Evolutionary conservation across 1,139 yeast species (phyloP), one percentile per base, ranked within the genome.

Genomic region (Sugiyamaella paludigena): DNA sequence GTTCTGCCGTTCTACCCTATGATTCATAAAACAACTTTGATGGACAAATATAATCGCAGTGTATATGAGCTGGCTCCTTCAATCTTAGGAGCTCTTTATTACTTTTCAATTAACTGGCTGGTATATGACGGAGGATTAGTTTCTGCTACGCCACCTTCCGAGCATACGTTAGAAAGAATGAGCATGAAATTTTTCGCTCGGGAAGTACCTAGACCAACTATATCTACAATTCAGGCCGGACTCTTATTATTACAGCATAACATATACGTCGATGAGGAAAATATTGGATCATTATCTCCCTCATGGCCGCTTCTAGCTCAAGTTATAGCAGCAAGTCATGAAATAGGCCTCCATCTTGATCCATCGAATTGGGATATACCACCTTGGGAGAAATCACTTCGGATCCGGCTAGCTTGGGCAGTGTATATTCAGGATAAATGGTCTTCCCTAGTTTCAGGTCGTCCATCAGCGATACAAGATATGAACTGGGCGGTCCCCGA

Each of bases 401-500:
- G 63, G 19, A 58, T 53, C 36, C 52, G 63, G 4, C 41, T 59
- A 2, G 63, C 61, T 1, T 63, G 67, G 66, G 63, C 64, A 7
- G 48, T 63, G 13, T 64, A 51, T 51, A 55, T 64, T 19, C 67
- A 64, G 37, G 67, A 64, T 36, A 64, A 64, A 43, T 64, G 67
- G 67, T 50, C 59, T 30, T 60, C 67, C 2, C 45, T 63, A 41
- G 53, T 62, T 1, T 46, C 50, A n/a, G 67, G 67, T 0, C 53
- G 67, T 12, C 54, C 64, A 2, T 60, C 67, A 1, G 52, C 58
- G 42, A 63, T 63, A 24, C 54, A 56, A 37, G 59, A 59, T 19
- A 43, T 44, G 10, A 52, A 57, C 36, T 63, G 67, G 67, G 48
- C 50, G 8, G 58, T 58, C n/a, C 40, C 50, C 3, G 82, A 80